Base-by-base conservation (phyloP, 2,329 filamentous ascomycete genomes). In the Pezicula radicicola region DNA sequence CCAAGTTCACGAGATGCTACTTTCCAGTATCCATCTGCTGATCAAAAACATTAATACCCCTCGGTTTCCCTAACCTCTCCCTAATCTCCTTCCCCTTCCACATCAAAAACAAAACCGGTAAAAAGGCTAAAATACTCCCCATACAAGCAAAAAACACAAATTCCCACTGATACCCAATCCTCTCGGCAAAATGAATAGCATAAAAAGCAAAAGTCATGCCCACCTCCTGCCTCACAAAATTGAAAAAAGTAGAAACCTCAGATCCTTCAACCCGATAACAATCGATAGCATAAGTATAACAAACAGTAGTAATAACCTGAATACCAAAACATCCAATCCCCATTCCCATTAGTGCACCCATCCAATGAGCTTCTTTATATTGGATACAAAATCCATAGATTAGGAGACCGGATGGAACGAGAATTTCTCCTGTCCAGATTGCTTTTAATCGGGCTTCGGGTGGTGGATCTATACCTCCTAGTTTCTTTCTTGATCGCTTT, bases 371-470 rank as follows among this genome's bases (percentile, higher is more conserved):
- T 19, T 47, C 55, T n/a, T 60, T 53, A 48, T 67, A 65, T 49
- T 66, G 59, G 8, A 68, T 47, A 7, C 58, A 61, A 30, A 68
- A 64, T 3, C 66, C 65, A 48, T 68, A 65, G 33, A 68, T 64
- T n/a, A 68, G 47, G 4, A 67, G 52, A 2, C 65, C 65, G 3
- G 55, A 55, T 25, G 65, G 64, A 9, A 63, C 49, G 9, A 66
- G 49, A 6, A 65, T 41, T 15, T 60, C 61, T 15, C 62, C 61
- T 3, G 59, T 56, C 63, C 61, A 66, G 48, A 63, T 63, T 10
- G 59, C 63, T 43, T 52, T 49, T 30, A 67, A 55, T 21, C 65
- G 60, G 25, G 59, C 56, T 50, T 66, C 66, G 48, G 15, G 58
- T 36, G 53, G 51, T 39, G 51, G 51, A 28, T 53, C 50, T 28